Conservation (phyloP, 805 yeast genomes). For the Hemisphaericaspora nanyangensis region DNA sequence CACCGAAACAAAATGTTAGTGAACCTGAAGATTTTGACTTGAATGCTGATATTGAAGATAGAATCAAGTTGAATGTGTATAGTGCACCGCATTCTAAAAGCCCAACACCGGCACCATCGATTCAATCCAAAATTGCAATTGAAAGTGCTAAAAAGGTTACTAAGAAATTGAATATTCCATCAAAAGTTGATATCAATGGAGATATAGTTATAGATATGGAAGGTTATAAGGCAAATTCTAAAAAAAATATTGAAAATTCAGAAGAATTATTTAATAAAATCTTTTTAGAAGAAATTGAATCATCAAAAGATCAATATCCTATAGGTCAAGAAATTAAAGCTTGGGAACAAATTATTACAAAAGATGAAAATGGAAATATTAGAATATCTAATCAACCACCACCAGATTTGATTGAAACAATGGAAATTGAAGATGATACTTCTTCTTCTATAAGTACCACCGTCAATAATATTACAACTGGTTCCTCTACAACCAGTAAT, state of each 20-base stretch:
- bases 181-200: slow-evolving; percentile 83
- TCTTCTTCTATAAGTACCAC: slow-evolving; percentile 32
- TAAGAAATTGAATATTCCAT: slow-evolving; percentile 75
- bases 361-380: slow-evolving; percentile 66
- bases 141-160: slow-evolving; percentile 63
- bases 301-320: slow-evolving; percentile 7
- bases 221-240: slow-evolving; percentile 84
- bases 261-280: slow-evolving; percentile 73
- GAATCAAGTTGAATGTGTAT: slow-evolving; percentile 19
- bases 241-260: slow-evolving; percentile 68
- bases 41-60: slow-evolving; percentile 26
- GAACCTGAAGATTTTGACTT: slow-evolving; percentile 28
- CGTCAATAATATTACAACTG: background rate
- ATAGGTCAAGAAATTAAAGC: slow-evolving; percentile 17
- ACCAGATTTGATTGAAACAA: slow-evolving; percentile 26
- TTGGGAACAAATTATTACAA: slow-evolving; percentile 38
- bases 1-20: slow-evolving; percentile 9
- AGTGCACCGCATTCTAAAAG: slow-evolving; percentile 13
- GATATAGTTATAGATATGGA: slow-evolving; percentile 90
- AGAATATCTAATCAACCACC: slow-evolving; percentile 38
- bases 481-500: slow-evolving; percentile 12
- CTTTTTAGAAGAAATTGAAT: slow-evolving; percentile 64
- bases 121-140: slow-evolving; percentile 39
- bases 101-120: slow-evolving; percentile 20
- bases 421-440: slow-evolving; percentile 61